phyloP scores from a whole-genome alignment of 495 filamentous ascomycete species.

The Penicillium herquei region DNA sequence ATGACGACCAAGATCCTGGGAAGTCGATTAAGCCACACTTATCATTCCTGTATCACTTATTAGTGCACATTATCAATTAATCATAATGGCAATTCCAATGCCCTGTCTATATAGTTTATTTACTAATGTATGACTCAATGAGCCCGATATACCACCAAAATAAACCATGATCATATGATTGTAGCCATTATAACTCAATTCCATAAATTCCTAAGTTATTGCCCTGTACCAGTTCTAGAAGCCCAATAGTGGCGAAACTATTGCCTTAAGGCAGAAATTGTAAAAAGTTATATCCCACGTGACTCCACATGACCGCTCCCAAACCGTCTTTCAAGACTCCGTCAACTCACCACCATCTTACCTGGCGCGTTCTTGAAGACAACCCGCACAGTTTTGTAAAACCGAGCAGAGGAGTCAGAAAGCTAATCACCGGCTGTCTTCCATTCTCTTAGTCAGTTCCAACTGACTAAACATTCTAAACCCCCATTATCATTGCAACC shows the following conservation, averaged over 20 bases:
- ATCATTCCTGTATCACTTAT: constrained; percentile 20
- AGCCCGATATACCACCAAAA: neutral
- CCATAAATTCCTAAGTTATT: neutral
- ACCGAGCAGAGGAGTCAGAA: constrained; percentile 42
- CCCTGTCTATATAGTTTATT: neutral
- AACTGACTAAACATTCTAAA: constrained; percentile 45
- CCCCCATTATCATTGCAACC: constrained; percentile 16
- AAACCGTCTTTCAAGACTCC: no score
- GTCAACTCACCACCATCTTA: no score
- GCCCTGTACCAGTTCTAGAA: neutral
- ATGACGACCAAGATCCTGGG: neutral
- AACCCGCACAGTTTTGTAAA: no score
- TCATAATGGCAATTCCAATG: constrained; percentile 30
- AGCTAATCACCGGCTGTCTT: constrained; percentile 23
- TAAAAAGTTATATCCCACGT: constrained; percentile 3
- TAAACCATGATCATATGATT: no score
- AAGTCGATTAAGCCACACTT: constrained; percentile 5
- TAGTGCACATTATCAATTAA: constrained; percentile 35
- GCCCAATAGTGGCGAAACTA: neutral
- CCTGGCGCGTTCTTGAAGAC: no score
- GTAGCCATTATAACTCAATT: neutral
- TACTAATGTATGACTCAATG: no score
- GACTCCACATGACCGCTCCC: neutral
- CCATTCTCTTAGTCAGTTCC: constrained; percentile 43
- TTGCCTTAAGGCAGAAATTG: neutral